These are phyloP conservation scores for Acorus gramineus DNA, from an alignment of 106 monocot species.

Conservation along the genomic window DNA sequence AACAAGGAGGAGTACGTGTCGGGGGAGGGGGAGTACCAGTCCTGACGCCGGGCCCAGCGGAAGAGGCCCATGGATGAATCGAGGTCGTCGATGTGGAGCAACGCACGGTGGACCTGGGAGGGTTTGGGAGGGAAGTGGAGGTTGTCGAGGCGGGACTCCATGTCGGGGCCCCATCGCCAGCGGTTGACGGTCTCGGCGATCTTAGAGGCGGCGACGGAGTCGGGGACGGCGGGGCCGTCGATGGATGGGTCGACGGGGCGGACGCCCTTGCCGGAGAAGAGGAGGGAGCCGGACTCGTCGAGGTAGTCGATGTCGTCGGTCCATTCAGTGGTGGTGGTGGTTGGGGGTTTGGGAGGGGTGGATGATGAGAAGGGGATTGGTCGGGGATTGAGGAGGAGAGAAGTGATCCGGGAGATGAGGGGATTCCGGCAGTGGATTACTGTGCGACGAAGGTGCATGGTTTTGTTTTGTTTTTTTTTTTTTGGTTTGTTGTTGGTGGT, in stretches of 20 bases:
- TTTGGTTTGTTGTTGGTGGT: no score
- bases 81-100: conserved; percentile 11
- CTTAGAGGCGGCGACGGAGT: conserved; percentile 26
- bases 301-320: conserved; percentile 53
- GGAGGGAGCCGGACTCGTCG: conserved; percentile 53
- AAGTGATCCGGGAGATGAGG: no score
- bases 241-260: conserved; percentile 33
- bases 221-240: conserved; percentile 32
- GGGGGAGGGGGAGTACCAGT: conserved; percentile 45
- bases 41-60: conserved; percentile 76
- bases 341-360: not conserved
- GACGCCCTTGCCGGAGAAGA: conserved; percentile 38
- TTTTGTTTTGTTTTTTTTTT: no score
- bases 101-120: conserved; percentile 16
- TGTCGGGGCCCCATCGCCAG: conserved; percentile 56
- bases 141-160: conserved; percentile 37
- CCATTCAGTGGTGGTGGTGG: conserved; percentile 13
- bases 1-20: conserved; percentile 35
- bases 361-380: not conserved
- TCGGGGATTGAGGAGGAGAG: not conserved
- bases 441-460: no score
- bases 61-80: conserved; percentile 52
- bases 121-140: conserved; percentile 30
- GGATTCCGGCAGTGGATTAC: no score
- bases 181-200: conserved; percentile 30